Conservation (phyloP, 2,329 filamentous ascomycete genomes). For the Neofusicoccum kwambonambiense region DNA sequence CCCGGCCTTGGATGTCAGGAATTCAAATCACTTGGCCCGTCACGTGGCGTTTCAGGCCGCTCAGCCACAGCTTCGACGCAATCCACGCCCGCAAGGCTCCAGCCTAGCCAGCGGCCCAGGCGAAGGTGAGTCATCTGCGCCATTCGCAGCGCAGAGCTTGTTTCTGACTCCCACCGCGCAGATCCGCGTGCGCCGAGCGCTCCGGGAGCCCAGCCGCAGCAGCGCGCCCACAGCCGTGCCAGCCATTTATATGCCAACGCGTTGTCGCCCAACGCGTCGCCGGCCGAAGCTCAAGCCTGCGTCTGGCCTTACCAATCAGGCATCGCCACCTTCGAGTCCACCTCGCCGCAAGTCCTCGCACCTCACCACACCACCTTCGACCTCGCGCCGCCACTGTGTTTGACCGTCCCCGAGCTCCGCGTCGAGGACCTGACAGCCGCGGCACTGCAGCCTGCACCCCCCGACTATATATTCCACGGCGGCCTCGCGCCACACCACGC, state of each 20-base stretch:
- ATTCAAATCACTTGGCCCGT: conserved; percentile 1
- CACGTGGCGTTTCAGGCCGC: conserved; percentile 4
- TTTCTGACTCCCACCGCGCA: conserved; percentile 13
- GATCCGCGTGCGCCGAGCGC: conserved; percentile 1
- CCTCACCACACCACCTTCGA: neutral
- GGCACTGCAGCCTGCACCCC: conserved; percentile 7
- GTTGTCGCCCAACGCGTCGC: conserved; percentile 16
- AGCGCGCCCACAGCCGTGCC: neutral
- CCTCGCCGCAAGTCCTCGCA: neutral
- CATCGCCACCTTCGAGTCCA: conserved; percentile 11
- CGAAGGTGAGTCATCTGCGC: conserved; percentile 7
- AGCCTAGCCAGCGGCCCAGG: neutral
- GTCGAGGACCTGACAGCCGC: neutral
- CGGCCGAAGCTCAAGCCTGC: conserved; percentile 5
- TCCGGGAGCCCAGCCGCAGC: neutral
- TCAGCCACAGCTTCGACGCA: conserved; percentile 12
- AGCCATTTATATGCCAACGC: conserved; percentile 16
- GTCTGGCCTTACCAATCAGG: conserved; percentile 11
- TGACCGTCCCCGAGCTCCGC: neutral
- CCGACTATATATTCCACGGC: conserved; percentile 3
- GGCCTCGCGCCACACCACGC: neutral
- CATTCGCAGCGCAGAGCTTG: neutral
- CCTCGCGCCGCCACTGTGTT: neutral
- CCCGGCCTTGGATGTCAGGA: conserved; percentile 13
- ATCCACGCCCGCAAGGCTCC: neutral